Evolutionary conservation across 306 rosid genomes (phyloP).

Genomic region (Hylodesmum podocarpum): DNA sequence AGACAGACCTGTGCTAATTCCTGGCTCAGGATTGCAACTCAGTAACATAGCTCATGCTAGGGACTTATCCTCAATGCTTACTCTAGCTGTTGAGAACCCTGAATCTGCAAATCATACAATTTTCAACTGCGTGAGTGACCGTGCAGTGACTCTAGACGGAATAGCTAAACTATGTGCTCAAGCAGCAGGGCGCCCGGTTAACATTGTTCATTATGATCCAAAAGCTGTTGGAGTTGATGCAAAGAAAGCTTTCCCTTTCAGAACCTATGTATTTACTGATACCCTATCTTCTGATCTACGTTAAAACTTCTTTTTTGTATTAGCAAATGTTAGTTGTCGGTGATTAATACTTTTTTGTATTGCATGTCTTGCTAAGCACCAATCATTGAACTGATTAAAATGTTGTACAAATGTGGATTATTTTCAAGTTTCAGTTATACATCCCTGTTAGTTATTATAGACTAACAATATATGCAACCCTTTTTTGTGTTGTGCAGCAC

Average conservation of each 20-base stretch:
- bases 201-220: constrained; percentile 84
- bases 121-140: constrained; percentile 80
- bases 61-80: constrained; percentile 85
- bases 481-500: constrained; percentile 59
- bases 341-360: no score
- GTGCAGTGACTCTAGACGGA: constrained; percentile 90
- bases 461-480: neutral
- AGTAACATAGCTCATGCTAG: constrained; percentile 79
- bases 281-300: constrained; percentile 13
- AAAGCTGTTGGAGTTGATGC: constrained; percentile 81
- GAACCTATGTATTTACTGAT: constrained; percentile 53
- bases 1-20: constrained; percentile 85
- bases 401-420: neutral
- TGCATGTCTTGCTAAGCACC: neutral
- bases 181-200: constrained; percentile 80
- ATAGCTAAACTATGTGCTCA: constrained; percentile 88
- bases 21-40: constrained; percentile 89
- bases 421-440: neutral
- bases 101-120: constrained; percentile 63
- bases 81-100: constrained; percentile 81
- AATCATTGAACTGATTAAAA: neutral
- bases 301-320: no score
- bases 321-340: no score
- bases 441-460: neutral
- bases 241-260: constrained; percentile 95